phyloP scores from a whole-genome alignment of 2,329 filamentous ascomycete genomes.

The Colletotrichum cuscutae region DNA sequence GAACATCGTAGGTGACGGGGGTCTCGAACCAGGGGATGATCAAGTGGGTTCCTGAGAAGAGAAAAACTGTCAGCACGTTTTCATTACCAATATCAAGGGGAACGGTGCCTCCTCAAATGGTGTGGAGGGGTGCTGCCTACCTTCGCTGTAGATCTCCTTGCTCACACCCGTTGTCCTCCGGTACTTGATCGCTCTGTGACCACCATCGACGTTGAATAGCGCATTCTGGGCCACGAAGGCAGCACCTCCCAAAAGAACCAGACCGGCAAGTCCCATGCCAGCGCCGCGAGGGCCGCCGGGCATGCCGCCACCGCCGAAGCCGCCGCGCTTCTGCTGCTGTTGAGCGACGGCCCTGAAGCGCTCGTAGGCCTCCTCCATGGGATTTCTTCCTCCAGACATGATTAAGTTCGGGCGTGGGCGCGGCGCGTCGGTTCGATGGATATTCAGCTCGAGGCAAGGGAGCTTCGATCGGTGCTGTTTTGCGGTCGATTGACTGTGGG shows the following conservation, averaged over 20 bases:
- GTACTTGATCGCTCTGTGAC: conserved; percentile 99
- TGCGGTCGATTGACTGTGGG: neutral
- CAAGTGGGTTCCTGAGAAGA: conserved; percentile 81
- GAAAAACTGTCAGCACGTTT: neutral
- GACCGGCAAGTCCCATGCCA: conserved; percentile 52
- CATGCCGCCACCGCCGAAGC: conserved; percentile 51
- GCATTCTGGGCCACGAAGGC: conserved; percentile 66
- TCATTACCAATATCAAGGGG: neutral
- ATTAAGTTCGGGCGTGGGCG: neutral
- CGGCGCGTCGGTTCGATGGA: conserved; percentile 1
- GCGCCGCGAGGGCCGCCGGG: conserved; percentile 50
- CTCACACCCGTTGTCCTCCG: conserved; percentile 90
- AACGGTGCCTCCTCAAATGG: neutral
- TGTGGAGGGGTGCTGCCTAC: conserved; percentile 55
- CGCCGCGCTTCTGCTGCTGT: conserved; percentile 51
- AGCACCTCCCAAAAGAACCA: conserved; percentile 59
- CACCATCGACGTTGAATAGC: conserved; percentile 91
- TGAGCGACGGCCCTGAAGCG: conserved; percentile 61
- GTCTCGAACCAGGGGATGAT: conserved; percentile 98
- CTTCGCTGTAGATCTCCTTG: conserved; percentile 97
- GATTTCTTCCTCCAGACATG: conserved; percentile 42
- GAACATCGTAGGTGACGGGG: conserved; percentile 95
- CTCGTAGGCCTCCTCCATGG: conserved; percentile 62
- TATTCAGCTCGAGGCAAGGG: neutral
- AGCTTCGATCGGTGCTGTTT: neutral